Evolutionary conservation across 768 basidiomycete species (phyloP).

Genomic region (Chalciporus chontae): DNA sequence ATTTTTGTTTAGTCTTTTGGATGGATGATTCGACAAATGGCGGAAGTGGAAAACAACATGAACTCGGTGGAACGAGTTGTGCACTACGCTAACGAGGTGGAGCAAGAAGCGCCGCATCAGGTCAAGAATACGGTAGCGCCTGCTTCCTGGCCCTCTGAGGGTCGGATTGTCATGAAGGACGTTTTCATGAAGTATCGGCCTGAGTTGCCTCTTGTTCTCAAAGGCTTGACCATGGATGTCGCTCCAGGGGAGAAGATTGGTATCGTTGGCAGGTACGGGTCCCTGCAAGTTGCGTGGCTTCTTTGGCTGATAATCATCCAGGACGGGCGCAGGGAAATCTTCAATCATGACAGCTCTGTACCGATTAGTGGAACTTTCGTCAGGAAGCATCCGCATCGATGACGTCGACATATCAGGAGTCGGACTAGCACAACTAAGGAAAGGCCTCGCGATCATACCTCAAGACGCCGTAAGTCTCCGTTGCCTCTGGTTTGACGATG

Average conservation of each 20-base stretch:
- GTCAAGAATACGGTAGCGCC: conserved; percentile 58
- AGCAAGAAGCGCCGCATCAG: conserved; percentile 77
- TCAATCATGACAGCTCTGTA: conserved; percentile 88
- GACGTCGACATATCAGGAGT: conserved; percentile 80
- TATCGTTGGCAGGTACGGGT: conserved; percentile 63
- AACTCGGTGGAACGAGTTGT: conserved; percentile 85
- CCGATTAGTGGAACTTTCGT: conserved; percentile 75
- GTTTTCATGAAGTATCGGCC: conserved; percentile 82
- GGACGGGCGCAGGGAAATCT: conserved; percentile 87
- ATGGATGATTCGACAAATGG: conserved; percentile 72
- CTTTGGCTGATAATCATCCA: conserved; percentile 15
- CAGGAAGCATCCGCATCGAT: conserved; percentile 76
- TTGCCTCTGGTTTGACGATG: background rate
- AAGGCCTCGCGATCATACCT: conserved; percentile 72
- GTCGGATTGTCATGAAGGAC: conserved; percentile 69
- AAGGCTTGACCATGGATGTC: conserved; percentile 70
- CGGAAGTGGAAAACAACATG: conserved; percentile 93
- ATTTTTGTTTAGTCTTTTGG: conserved; percentile 49
- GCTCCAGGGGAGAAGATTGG: conserved; percentile 85
- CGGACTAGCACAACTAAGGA: conserved; percentile 71
- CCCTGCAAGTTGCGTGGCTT: conserved; percentile 6
- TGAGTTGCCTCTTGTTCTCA: conserved; percentile 85
- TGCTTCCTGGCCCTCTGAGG: conserved; percentile 69
- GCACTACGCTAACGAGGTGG: conserved; percentile 75
- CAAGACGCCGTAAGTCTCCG: conserved; percentile 50